These are phyloP conservation scores for Hortiboletus campestris DNA, from an alignment of 768 basidiomycete species.

Conservation along the genomic window DNA sequence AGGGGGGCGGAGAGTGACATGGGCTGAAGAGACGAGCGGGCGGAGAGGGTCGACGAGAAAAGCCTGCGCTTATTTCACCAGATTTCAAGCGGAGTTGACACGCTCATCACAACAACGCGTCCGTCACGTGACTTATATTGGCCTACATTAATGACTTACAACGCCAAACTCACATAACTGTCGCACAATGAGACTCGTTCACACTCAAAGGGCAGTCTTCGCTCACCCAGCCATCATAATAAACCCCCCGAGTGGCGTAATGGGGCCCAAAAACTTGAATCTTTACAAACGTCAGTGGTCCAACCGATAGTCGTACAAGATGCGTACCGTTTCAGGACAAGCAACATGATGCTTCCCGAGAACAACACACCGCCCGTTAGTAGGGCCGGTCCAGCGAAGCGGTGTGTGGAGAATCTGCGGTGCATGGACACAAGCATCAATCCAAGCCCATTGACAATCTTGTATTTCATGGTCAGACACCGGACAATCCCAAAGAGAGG, in stretches of 20 bases:
- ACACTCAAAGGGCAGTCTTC: neutral
- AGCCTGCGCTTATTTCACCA: slow-evolving; percentile 26
- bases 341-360: slow-evolving; percentile 58
- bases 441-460: slow-evolving; percentile 72
- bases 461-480: slow-evolving; percentile 10
- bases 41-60: slow-evolving; percentile 8
- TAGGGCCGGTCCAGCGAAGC: slow-evolving; percentile 69
- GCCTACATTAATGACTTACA: slow-evolving; percentile 32
- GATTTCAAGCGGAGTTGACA: slow-evolving; percentile 47
- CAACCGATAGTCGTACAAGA: neutral
- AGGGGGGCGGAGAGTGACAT: slow-evolving; percentile 24
- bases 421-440: slow-evolving; percentile 63
- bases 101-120: slow-evolving; percentile 37
- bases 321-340: slow-evolving; percentile 49
- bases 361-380: slow-evolving; percentile 55
- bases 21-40: neutral
- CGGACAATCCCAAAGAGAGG: neutral
- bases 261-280: slow-evolving; percentile 54
- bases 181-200: slow-evolving; percentile 5
- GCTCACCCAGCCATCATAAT: slow-evolving; percentile 69
- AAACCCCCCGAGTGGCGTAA: slow-evolving; percentile 65
- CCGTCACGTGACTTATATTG: slow-evolving; percentile 36
- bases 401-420: slow-evolving; percentile 54
- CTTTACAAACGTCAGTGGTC: slow-evolving; percentile 24
- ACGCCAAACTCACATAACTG: slow-evolving; percentile 54